Conservation (phyloP, 2,329 filamentous ascomycete species). For the Aspergillus puulaauensis region DNA sequence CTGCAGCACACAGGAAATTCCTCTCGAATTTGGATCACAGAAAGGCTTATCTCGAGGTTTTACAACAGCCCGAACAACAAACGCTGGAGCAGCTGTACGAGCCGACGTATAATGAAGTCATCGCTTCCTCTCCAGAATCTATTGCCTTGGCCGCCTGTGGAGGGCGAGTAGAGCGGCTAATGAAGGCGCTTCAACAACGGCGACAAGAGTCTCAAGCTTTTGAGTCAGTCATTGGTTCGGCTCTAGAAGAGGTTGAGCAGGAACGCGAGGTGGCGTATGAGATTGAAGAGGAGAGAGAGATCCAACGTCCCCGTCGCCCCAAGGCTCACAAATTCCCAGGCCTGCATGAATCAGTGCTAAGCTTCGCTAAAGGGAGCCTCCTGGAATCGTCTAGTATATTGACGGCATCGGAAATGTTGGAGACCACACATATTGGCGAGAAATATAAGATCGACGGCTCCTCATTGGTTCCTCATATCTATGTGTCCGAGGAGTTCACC, state of each 20-base stretch:
- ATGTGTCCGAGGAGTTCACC: constrained; percentile 15
- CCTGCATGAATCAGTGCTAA: constrained; percentile 48
- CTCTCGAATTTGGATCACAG: constrained; percentile 37
- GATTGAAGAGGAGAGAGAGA: constrained; percentile 57
- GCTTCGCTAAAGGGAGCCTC: constrained; percentile 4
- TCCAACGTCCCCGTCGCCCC: constrained; percentile 49
- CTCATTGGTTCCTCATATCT: constrained; percentile 3
- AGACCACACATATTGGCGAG: constrained; percentile 6
- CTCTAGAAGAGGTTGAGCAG: constrained; percentile 59
- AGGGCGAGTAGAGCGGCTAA: constrained; percentile 29
- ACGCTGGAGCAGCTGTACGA: constrained; percentile 61
- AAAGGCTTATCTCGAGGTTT: constrained; percentile 41
- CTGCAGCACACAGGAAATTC: constrained; percentile 44
- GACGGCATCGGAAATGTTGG: constrained; percentile 8
- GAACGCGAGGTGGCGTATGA: constrained; percentile 61
- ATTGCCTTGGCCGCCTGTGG: constrained; percentile 19
- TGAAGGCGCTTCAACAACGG: constrained; percentile 34
- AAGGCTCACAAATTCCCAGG: constrained; percentile 44
- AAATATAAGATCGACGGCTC: constrained; percentile 9
- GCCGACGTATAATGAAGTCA: constrained; percentile 19
- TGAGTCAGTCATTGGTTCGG: constrained; percentile 47
- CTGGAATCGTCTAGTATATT: not conserved
- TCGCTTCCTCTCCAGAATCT: not conserved
- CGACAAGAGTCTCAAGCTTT: constrained; percentile 43
- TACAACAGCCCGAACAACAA: constrained; percentile 57